Conservation (phyloP, 1,284 basidiomycete species). For the Agaricales sp. region DNA sequence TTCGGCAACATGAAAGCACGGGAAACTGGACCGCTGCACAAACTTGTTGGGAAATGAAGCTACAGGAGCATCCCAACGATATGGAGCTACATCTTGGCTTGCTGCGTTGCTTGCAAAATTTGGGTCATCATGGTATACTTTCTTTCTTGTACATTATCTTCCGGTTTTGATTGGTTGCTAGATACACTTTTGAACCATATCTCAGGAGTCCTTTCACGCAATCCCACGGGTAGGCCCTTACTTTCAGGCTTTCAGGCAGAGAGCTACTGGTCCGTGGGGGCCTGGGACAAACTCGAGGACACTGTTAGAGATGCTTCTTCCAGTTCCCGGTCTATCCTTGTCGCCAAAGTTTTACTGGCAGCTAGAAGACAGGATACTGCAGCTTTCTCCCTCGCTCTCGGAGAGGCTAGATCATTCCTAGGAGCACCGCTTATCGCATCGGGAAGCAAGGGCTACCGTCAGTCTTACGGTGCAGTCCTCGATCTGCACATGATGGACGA, state of each 20-base stretch:
- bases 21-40: constrained; percentile 98
- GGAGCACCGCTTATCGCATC: constrained; percentile 79
- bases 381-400: constrained; percentile 42
- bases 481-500: constrained; percentile 88
- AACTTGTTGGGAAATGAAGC: constrained; percentile 98
- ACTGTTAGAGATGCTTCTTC: constrained; percentile 42
- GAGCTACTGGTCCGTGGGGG: constrained; percentile 92
- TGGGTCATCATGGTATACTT: constrained; percentile 87
- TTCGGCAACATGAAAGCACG: constrained; percentile 95
- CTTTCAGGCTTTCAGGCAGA: constrained; percentile 86
- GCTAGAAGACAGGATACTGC: constrained; percentile 49
- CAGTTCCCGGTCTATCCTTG: constrained; percentile 57
- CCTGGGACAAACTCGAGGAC: constrained; percentile 76
- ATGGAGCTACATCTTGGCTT: constrained; percentile 86
- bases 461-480: constrained; percentile 81
- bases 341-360: constrained; percentile 77
- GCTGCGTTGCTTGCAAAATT: constrained; percentile 83
- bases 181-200: constrained; percentile 96
- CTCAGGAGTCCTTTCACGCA: constrained; percentile 77
- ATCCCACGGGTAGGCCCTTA: constrained; percentile 76
- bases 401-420: constrained; percentile 63
- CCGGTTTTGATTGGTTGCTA: constrained; percentile 19
- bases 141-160: neutral
- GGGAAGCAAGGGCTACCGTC: constrained; percentile 72
- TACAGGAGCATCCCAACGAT: constrained; percentile 88